Percentiles rank a stretch among this genome's conserved stretches.
Conservation (phyloP, 192 early-diverging fungal genomes). For the Rhizophagus sp. region DNA sequence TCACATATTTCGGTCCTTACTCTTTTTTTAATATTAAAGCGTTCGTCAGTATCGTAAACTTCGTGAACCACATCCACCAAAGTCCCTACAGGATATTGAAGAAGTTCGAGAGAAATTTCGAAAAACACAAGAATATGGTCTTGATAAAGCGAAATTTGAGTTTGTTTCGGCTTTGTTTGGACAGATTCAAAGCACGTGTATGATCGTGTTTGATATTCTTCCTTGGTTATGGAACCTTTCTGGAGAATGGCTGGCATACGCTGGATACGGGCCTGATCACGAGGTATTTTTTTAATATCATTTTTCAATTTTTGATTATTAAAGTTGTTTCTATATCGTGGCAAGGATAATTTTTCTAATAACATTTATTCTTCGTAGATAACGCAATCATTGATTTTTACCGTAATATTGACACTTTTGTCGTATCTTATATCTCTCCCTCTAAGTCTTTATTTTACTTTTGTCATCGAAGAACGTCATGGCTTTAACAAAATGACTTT, state of each 20-base stretch:
- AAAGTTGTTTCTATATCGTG: not conserved
- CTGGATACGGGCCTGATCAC: conserved; percentile 63
- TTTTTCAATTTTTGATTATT: conserved; percentile 10
- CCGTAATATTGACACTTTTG: conserved; percentile 55
- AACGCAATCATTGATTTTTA: conserved; percentile 79
- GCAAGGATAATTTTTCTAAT: not conserved
- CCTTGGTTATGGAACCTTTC: conserved; percentile 73
- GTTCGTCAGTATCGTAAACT: conserved; percentile 77
- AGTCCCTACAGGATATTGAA: conserved; percentile 66
- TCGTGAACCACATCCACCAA: conserved; percentile 67
- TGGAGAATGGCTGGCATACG: conserved; percentile 51
- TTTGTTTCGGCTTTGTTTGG: conserved; percentile 65
- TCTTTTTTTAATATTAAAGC: conserved; percentile 34
- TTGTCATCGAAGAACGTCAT: conserved; percentile 93
- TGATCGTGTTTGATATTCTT: conserved; percentile 69
- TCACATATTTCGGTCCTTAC: not conserved
- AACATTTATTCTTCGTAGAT: conserved; percentile 53
- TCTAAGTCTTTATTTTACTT: conserved; percentile 83
- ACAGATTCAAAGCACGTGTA: conserved; percentile 66
- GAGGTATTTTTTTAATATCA: conserved; percentile 53
- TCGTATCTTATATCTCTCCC: conserved; percentile 74
- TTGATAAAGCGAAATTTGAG: conserved; percentile 79
- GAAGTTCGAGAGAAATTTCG: conserved; percentile 72
- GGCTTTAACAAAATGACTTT: conserved; percentile 96
- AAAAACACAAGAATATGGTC: conserved; percentile 83